Conservation (phyloP, 2,329 filamentous ascomycete genomes). For the Cordyceps cicadae region DNA sequence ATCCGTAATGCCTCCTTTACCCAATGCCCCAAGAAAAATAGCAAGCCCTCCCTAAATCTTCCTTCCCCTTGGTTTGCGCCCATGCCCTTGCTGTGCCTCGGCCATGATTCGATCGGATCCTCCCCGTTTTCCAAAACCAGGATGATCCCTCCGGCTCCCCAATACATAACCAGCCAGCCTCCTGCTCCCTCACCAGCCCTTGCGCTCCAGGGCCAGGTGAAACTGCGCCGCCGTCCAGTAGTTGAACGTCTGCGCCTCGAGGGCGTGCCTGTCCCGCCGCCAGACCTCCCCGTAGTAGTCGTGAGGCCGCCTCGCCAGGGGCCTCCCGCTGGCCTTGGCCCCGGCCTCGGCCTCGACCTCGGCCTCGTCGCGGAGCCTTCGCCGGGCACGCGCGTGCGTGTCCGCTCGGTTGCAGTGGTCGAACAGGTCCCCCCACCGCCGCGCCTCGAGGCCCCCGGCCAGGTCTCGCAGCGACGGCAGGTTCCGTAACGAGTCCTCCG, state of each 20-base stretch:
- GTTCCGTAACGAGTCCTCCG: slow-evolving; percentile 22
- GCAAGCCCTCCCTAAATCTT: too few species aligned
- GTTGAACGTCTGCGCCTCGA: not conserved
- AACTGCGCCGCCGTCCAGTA: not conserved
- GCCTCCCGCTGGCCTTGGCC: not conserved
- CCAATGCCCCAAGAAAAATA: too few species aligned
- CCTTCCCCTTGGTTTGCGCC: too few species aligned
- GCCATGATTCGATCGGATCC: too few species aligned
- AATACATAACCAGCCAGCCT: too few species aligned
- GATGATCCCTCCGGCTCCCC: too few species aligned
- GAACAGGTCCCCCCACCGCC: slow-evolving; percentile 4
- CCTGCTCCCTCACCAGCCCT: not conserved
- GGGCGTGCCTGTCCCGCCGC: not conserved
- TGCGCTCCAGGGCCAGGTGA: not conserved
- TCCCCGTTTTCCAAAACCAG: too few species aligned
- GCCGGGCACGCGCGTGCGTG: slow-evolving; percentile 12
- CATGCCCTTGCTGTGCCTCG: too few species aligned
- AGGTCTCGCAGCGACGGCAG: slow-evolving; percentile 21
- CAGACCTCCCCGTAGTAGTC: slow-evolving; percentile 1
- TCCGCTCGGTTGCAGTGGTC: slow-evolving; percentile 17
- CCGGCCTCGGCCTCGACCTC: not conserved
- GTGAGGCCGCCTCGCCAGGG: not conserved
- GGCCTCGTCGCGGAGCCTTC: not conserved
- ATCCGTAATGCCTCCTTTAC: too few species aligned
- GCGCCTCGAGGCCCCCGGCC: not conserved